phyloP scores from a whole-genome alignment of 179 eudicot genomes.

The Spergularia azorica region DNA sequence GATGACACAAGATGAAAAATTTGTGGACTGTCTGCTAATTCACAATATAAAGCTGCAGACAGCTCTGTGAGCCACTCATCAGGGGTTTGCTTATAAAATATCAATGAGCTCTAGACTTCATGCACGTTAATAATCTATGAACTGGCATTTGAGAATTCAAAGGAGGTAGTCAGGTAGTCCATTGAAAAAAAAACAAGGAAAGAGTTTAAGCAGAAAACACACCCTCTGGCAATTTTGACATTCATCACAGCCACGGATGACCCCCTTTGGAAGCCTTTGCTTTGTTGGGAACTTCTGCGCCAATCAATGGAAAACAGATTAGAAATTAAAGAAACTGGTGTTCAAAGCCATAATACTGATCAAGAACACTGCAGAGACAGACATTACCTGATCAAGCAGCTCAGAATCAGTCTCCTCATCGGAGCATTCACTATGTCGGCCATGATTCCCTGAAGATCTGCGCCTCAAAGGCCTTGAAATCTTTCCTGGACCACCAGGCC shows the following conservation, averaged over 20 bases:
- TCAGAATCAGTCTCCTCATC: constrained; percentile 74
- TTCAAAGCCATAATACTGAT: not conserved
- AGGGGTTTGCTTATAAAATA: not conserved
- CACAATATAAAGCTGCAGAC: too few relatives aligned
- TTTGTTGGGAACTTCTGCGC: constrained; percentile 51
- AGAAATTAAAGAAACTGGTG: not conserved
- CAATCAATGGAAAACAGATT: constrained; percentile 4
- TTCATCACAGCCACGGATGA: constrained; percentile 76
- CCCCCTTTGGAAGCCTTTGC: constrained; percentile 77
- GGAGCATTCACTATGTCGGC: constrained; percentile 48
- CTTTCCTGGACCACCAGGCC: constrained; percentile 42
- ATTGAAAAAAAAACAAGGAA: not conserved
- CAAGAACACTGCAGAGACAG: constrained; percentile 3
- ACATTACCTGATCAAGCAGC: constrained; percentile 57
- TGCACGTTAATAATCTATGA: not conserved
- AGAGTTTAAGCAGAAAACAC: constrained; percentile 1
- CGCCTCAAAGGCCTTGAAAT: constrained; percentile 54
- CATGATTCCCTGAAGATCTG: constrained; percentile 59
- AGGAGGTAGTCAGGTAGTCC: not conserved
- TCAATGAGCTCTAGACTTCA: not conserved
- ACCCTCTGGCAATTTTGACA: constrained; percentile 91
- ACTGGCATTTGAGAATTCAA: not conserved
- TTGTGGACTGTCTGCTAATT: too few relatives aligned
- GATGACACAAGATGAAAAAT: too few relatives aligned
- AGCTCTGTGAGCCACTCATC: too few relatives aligned